Conservation (phyloP, 2,329 filamentous ascomycete species). For the Nemania sp. region DNA sequence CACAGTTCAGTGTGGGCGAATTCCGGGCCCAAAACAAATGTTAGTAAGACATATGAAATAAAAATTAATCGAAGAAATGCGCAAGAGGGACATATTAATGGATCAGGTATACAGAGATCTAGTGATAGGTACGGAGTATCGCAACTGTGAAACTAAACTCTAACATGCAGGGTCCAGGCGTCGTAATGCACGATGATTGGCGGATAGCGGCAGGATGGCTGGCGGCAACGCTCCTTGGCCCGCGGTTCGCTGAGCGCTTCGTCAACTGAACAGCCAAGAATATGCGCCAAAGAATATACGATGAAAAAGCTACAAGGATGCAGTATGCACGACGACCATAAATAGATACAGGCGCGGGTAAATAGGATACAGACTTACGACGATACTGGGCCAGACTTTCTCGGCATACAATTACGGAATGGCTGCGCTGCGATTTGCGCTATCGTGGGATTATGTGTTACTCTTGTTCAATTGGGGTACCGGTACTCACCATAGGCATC, state of each 20-base stretch:
- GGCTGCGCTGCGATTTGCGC: no score
- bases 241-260: conserved; percentile 30
- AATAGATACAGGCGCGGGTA: conserved; percentile 1
- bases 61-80: no score
- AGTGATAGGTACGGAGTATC: no score
- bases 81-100: no score
- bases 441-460: background rate
- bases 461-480: background rate
- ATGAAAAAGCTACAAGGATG: no score
- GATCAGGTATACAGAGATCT: no score
- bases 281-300: no score
- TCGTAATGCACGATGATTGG: conserved; percentile 23
- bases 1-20: background rate
- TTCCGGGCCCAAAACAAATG: background rate
- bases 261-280: background rate
- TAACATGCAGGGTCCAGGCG: no score
- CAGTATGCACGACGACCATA: no score
- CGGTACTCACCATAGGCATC: background rate
- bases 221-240: conserved; percentile 17
- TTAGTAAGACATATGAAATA: background rate
- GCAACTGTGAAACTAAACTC: no score
- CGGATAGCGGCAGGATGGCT: background rate
- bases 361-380: background rate
- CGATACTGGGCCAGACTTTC: no score
- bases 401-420: no score